Evolutionary conservation across 768 basidiomycete species (phyloP).

Genomic region (Suillus plorans): DNA sequence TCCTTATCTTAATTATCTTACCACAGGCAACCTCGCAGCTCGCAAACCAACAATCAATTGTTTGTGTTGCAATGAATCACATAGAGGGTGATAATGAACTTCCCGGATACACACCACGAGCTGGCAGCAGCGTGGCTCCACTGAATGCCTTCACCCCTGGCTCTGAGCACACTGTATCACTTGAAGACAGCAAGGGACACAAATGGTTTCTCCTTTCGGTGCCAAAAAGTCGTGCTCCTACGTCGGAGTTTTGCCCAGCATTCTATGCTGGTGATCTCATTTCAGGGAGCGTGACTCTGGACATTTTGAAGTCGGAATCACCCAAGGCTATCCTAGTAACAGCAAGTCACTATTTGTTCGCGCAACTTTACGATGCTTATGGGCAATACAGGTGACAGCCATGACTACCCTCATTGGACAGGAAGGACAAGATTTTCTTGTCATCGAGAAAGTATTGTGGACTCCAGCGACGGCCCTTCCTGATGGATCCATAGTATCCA

Average conservation of each 20-base stretch:
- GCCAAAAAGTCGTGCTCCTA: slow-evolving; percentile 38
- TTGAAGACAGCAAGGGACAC: slow-evolving; percentile 40
- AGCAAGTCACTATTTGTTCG: neutral
- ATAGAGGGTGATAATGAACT: slow-evolving; percentile 14
- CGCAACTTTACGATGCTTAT: neutral
- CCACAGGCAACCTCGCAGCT: neutral
- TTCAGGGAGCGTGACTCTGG: slow-evolving; percentile 49
- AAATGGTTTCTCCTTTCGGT: slow-evolving; percentile 51
- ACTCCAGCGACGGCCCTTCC: slow-evolving; percentile 27
- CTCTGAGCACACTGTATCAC: slow-evolving; percentile 38
- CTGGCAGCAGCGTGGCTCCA: slow-evolving; percentile 3
- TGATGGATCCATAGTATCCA: slow-evolving; percentile 22
- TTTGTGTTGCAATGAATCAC: neutral
- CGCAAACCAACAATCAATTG: neutral
- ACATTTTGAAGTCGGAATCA: slow-evolving; percentile 48
- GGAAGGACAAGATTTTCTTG: slow-evolving; percentile 49
- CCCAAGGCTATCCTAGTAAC: slow-evolving; percentile 48
- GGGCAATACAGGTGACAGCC: slow-evolving; percentile 37
- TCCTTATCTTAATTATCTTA: neutral
- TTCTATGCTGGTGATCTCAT: slow-evolving; percentile 51
- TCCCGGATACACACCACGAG: slow-evolving; percentile 18
- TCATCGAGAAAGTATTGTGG: slow-evolving; percentile 44
- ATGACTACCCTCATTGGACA: slow-evolving; percentile 56
- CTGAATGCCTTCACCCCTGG: neutral
- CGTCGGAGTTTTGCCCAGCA: slow-evolving; percentile 39